Evolutionary conservation across 2,329 filamentous ascomycete species (phyloP).

Genomic region (Xylaria digitata): DNA sequence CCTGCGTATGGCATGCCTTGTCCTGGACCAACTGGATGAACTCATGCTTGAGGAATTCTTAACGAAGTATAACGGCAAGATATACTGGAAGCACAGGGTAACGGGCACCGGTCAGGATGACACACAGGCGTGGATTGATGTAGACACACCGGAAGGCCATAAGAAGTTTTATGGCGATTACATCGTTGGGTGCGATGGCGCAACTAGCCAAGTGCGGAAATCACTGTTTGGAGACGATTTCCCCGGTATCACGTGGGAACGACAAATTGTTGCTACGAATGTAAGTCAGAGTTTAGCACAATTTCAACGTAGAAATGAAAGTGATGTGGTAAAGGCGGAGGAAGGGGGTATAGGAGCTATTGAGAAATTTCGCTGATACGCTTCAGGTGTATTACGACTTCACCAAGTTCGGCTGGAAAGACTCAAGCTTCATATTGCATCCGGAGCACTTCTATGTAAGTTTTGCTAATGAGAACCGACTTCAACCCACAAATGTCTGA

Average conservation of each 20-base stretch:
- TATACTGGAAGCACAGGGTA: slow-evolving; percentile 62
- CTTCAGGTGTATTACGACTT: slow-evolving; percentile 71
- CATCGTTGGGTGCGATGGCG: slow-evolving; percentile 67
- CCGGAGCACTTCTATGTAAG: slow-evolving; percentile 66
- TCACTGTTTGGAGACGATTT: slow-evolving; percentile 66
- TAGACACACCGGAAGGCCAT: slow-evolving; percentile 53
- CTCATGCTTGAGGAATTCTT: slow-evolving; percentile 58
- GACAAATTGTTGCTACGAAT: slow-evolving; percentile 72
- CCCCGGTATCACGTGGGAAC: slow-evolving; percentile 69
- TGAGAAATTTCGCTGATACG: slow-evolving; percentile 29
- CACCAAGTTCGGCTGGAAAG: slow-evolving; percentile 62
- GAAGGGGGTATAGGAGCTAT: neutral
- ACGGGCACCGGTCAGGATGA: slow-evolving; percentile 59
- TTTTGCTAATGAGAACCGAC: neutral
- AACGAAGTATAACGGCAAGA: slow-evolving; percentile 50
- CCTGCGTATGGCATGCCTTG: slow-evolving; percentile 55
- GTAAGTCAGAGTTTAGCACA: slow-evolving; percentile 50
- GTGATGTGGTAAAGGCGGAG: neutral
- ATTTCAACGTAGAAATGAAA: neutral
- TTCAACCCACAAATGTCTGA: slow-evolving; percentile 3
- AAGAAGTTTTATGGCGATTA: slow-evolving; percentile 61
- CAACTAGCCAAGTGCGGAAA: slow-evolving; percentile 60
- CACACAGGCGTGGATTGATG: slow-evolving; percentile 58
- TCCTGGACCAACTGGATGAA: slow-evolving; percentile 57
- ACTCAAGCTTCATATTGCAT: slow-evolving; percentile 71